A percentile compares a stretch with the other conserved stretches of the same genome.
phyloP scores from a whole-genome alignment of 257 asterid species.

The Eustoma russellianum region DNA sequence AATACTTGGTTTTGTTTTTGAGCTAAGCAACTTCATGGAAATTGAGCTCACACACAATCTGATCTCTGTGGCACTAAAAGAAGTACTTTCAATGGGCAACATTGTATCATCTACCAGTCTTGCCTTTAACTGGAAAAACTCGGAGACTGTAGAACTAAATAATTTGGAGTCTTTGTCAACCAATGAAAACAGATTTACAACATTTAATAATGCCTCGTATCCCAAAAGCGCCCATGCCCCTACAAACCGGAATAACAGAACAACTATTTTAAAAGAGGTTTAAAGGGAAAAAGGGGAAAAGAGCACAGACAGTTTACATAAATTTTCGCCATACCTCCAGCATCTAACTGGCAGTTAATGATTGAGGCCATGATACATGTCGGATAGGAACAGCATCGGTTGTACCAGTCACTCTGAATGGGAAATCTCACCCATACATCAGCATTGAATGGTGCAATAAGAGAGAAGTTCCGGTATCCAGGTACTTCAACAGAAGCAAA shows the following conservation, averaged over 20 bases:
- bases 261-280: slow-evolving; percentile 1
- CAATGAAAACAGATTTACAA: slow-evolving; percentile 57
- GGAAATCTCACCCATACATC: slow-evolving; percentile 90
- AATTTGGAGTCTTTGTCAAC: slow-evolving; percentile 39
- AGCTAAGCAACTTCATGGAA: slow-evolving; percentile 41
- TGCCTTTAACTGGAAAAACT: slow-evolving; percentile 43
- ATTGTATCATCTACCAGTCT: slow-evolving; percentile 25
- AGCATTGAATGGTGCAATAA: slow-evolving; percentile 53
- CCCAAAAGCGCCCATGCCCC: slow-evolving; percentile 50
- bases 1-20: slow-evolving; percentile 33
- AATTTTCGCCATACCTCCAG: slow-evolving; percentile 43
- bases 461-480: slow-evolving; percentile 23
- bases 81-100: slow-evolving; percentile 29
- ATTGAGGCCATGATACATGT: slow-evolving; percentile 55
- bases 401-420: slow-evolving; percentile 24
- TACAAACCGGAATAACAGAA: slow-evolving; percentile 24
- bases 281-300: slow-evolving; percentile 5
- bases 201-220: slow-evolving; percentile 45
- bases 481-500: slow-evolving; percentile 16
- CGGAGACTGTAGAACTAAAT: slow-evolving; percentile 43
- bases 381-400: slow-evolving; percentile 32
- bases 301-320: background rate
- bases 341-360: slow-evolving; percentile 46
- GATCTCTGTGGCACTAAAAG: slow-evolving; percentile 35
- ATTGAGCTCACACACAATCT: slow-evolving; percentile 48